Evolutionary conservation across 2,329 filamentous ascomycete species (phyloP), one percentile per base, ranked within the genome.

Genomic region (Ophiocordyceps robertsii): DNA sequence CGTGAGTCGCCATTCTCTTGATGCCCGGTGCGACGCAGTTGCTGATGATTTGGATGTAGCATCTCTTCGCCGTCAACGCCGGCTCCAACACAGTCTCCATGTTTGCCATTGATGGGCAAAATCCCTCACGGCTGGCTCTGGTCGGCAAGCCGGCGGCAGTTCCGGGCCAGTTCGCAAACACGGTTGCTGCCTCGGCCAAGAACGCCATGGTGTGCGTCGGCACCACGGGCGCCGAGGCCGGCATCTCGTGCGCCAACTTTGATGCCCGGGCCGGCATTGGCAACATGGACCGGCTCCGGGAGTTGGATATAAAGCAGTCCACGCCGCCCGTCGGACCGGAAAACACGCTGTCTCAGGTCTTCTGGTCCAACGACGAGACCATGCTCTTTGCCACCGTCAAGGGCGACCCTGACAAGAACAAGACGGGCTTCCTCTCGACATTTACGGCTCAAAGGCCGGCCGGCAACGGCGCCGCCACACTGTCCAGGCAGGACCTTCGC

Each of bases 341-440:
- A 2, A 77, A 78, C 55, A 78, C 72, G 0, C 65, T 80, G 3
- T 78, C 76, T 0, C 75, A 81, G 8, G 63, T 69, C 0, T 73
- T 79, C 53, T 81, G 80, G 58, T 74, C 72, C 1, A 56, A 56
- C 0, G 74, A 81, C 41, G 66, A 74, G 46, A 59, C 54, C 0
- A 64, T 58, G 2, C 59, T 82, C 0, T 66, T 72, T 40, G 65
- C 71, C 0, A 77, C 72, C 1, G 74, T 81, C 35, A 82, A 82
- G 56, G 77, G 77, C 1, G 65, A 79, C 43, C 72, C 72, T 0
- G 49, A 61, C 0, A 57, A 56, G 5, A 76, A 75, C 53, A 75
- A 70, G 41, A 73, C 67, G 0, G 75, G 77, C 0, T 80, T 75
- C 49, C 44, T 81, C 11, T 69, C 70, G 0, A 56, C 65, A 0